Percentiles rank a stretch among this genome's conserved stretches.
Conservation (phyloP, 129 eudicot species). For the Gnaphalium uliginosum region DNA sequence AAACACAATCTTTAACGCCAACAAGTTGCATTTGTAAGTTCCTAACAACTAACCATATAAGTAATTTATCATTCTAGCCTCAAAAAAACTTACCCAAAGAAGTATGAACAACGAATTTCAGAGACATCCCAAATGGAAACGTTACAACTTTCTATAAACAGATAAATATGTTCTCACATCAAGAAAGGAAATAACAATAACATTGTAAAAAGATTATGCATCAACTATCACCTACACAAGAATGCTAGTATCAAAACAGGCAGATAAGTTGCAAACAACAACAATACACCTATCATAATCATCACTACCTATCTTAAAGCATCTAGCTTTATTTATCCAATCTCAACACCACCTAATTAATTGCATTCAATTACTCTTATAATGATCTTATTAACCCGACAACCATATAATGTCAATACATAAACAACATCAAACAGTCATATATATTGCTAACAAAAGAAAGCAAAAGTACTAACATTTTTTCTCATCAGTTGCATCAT, state of each 20-base stretch:
- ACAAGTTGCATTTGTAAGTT: background rate
- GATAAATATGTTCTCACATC: background rate
- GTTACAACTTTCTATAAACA: background rate
- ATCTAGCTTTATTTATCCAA: background rate
- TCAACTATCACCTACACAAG: background rate
- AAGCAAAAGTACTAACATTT: background rate
- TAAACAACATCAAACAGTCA: background rate
- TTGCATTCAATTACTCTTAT: background rate
- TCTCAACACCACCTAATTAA: background rate
- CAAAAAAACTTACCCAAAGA: background rate
- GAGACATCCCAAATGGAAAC: constrained; percentile 2
- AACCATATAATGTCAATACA: constrained; percentile 18
- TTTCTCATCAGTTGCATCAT: constrained; percentile 43
- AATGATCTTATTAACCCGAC: background rate
- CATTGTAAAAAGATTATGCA: background rate
- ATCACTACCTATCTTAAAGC: background rate
- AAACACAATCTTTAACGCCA: background rate
- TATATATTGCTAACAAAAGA: background rate
- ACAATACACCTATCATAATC: background rate
- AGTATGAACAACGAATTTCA: background rate
- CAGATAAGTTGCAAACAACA: too few species aligned
- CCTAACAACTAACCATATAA: background rate
- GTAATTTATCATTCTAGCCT: background rate
- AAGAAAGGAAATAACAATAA: background rate
- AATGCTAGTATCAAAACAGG: background rate